Evolutionary conservation across 1,284 basidiomycete species (phyloP), one percentile per base, ranked within the genome.

Genomic region (Testicularia cyperi): DNA sequence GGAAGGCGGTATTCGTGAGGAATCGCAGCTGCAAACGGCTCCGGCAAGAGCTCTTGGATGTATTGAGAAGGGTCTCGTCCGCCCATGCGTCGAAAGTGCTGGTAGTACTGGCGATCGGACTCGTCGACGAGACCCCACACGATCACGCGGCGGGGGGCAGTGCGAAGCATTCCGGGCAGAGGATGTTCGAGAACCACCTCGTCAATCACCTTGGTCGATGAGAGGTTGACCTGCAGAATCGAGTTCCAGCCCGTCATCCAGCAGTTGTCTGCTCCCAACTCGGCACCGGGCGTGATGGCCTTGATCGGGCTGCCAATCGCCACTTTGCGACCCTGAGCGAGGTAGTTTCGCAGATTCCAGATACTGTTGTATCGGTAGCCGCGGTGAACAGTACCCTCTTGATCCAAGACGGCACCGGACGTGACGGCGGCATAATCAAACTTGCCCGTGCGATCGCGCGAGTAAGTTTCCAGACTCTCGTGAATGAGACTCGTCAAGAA

Each of bases 231-330:
- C 10, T 61, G 51, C 33, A 61, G 20, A 34, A 49, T 20, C 23
- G 45, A 49, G 10, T 41, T 31, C 57, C 57, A 61, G 1, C 57
- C 57, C 13, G 57, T 61, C 51, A 61, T 46, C 57, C 57, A 61
- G 16, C 57, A 61, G 14, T 45, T 43, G 1, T 37, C 51, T 29
- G 18, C 20, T 0, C 51, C 57, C 32, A 49, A 20, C 3, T 26
- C 40, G 1, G 42, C 46, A 16, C 57, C 57, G 0, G 57, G 57
- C 6, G 57, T 61, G 14, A 61, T 61, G 7, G 57, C 57, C 31
- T 54, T 54, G 15, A 61, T 40, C 25, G 57, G 57, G 12, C 54
- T 46, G 2, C 57, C 57, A 20, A 61, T 61, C 12, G 57, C 16
- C 26, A 61, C 57, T 24, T 54, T 54, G 25, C 57, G 41, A 1